Percentiles rank a stretch among this genome's conserved stretches.
Evolutionary conservation across 495 filamentous ascomycete species (phyloP).

Genomic region (Monascus purpureus): DNA sequence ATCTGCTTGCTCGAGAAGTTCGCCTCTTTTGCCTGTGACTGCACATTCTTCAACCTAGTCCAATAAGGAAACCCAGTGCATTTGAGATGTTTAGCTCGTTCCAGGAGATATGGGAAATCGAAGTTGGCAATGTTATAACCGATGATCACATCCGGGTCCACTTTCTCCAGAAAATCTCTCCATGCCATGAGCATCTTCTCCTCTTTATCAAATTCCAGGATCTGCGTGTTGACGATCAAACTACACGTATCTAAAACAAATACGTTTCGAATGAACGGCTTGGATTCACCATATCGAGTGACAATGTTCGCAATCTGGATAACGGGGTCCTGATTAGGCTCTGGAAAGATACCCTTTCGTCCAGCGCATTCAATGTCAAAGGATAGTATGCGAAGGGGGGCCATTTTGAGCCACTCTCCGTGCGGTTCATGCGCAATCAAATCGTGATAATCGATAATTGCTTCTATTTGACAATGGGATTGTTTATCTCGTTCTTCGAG

Average conservation of each 20-base stretch:
- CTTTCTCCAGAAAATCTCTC: slow-evolving; percentile 78
- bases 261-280: slow-evolving; percentile 92
- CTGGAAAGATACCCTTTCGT: slow-evolving; percentile 92
- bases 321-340: slow-evolving; percentile 79
- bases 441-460: slow-evolving; percentile 63
- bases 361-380: slow-evolving; percentile 99
- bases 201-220: slow-evolving; percentile 69
- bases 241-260: slow-evolving; percentile 88
- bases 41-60: slow-evolving; percentile 55
- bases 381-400: slow-evolving; percentile 78
- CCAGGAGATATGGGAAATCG: slow-evolving; percentile 92
- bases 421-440: slow-evolving; percentile 79
- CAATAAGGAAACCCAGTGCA: slow-evolving; percentile 64
- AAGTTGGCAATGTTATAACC: slow-evolving; percentile 99
- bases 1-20: slow-evolving; percentile 98
- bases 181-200: slow-evolving; percentile 76
- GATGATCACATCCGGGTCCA: slow-evolving; percentile 95
- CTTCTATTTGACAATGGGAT: slow-evolving; percentile 94
- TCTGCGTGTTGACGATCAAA: slow-evolving; percentile 85
- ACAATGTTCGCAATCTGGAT: slow-evolving; percentile 99
- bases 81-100: slow-evolving; percentile 76
- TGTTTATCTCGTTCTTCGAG: slow-evolving; percentile 44
- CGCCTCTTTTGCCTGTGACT: slow-evolving; percentile 54
- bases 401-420: slow-evolving; percentile 98
- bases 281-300: slow-evolving; percentile 86